A percentile compares a stretch with the other conserved stretches of the same genome.
Evolutionary conservation across 306 rosid species (phyloP).

Genomic region (Corylus avellana): DNA sequence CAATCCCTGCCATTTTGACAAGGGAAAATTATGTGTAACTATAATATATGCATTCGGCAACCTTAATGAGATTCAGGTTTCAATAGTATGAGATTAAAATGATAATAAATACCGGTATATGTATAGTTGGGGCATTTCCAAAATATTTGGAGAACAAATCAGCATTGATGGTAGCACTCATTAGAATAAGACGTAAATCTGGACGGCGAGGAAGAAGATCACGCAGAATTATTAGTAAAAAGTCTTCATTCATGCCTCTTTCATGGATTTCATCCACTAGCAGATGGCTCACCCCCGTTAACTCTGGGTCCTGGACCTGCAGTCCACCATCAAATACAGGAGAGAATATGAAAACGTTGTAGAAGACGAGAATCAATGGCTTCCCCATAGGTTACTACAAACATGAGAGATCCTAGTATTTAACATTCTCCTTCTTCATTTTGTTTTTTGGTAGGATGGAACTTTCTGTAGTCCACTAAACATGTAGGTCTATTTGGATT

Average conservation of each 20-base stretch:
- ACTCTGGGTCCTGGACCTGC: slow-evolving; percentile 86
- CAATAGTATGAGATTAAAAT: slow-evolving; percentile 23
- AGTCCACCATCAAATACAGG: slow-evolving; percentile 33
- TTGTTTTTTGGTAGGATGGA: not conserved
- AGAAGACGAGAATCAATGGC: slow-evolving; percentile 23
- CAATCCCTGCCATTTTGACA: slow-evolving; percentile 64
- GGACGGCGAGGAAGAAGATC: slow-evolving; percentile 96
- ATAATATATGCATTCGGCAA: slow-evolving; percentile 24
- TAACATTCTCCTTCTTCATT: not conserved
- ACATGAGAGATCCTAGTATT: not conserved
- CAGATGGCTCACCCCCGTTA: slow-evolving; percentile 88
- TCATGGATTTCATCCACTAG: slow-evolving; percentile 98
- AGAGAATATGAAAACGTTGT: slow-evolving; percentile 26
- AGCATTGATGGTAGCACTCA: slow-evolving; percentile 98
- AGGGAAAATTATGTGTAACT: slow-evolving; percentile 13
- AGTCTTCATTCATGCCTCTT: slow-evolving; percentile 99
- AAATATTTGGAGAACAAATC: slow-evolving; percentile 89
- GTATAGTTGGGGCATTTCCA: slow-evolving; percentile 73
- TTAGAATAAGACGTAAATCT: slow-evolving; percentile 85
- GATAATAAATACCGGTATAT: slow-evolving; percentile 66
- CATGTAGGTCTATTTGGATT: not conserved
- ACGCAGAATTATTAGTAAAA: slow-evolving; percentile 74
- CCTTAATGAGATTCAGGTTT: not conserved
- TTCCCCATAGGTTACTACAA: slow-evolving; percentile 1
- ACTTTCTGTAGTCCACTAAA: not conserved